Conservation (phyloP, 2,329 filamentous ascomycete species). For the Aspergillus melleus region DNA sequence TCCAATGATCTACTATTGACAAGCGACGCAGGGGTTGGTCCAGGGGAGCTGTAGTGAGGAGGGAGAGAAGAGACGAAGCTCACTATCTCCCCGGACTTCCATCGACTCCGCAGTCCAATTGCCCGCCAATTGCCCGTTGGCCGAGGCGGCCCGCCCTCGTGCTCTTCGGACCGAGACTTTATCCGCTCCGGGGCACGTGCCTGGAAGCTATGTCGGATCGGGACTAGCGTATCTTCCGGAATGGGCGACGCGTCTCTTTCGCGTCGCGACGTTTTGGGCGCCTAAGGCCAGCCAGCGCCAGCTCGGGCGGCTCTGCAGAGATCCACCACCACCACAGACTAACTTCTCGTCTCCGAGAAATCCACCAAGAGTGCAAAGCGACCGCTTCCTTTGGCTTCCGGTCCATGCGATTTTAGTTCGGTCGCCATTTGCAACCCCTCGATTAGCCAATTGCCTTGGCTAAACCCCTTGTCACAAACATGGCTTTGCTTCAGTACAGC, state of each 20-base stretch:
- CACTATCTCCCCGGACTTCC: slow-evolving; percentile 24
- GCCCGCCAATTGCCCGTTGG: slow-evolving; percentile 20
- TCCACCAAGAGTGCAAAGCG: slow-evolving; percentile 8
- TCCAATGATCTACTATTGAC: slow-evolving; percentile 8
- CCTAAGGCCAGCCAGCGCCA: slow-evolving; percentile 12
- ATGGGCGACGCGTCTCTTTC: slow-evolving; percentile 26
- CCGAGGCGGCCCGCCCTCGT: slow-evolving; percentile 21
- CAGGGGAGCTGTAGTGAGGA: slow-evolving; percentile 8
- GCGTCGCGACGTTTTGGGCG: slow-evolving; percentile 29
- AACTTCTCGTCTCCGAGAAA: slow-evolving; percentile 8
- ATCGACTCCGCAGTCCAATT: slow-evolving; percentile 26
- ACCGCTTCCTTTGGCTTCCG: slow-evolving; percentile 14
- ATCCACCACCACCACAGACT: slow-evolving; percentile 4
- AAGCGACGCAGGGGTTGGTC: slow-evolving; percentile 9
- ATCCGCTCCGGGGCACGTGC: slow-evolving; percentile 34
- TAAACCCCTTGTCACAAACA: slow-evolving; percentile 46
- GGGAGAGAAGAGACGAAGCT: slow-evolving; percentile 21
- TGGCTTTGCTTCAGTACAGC: slow-evolving; percentile 83
- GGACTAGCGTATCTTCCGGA: slow-evolving; percentile 18
- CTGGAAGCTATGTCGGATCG: slow-evolving; percentile 6
- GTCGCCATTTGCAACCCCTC: slow-evolving; percentile 14
- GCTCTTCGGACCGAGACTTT: slow-evolving; percentile 32
- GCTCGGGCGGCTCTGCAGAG: background rate
- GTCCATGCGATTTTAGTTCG: slow-evolving; percentile 8
- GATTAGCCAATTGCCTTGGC: slow-evolving; percentile 21